Evolutionary conservation across 495 filamentous ascomycete species (phyloP), one percentile per base, ranked within the genome.

Genomic region (Xylaria flabelliformis): DNA sequence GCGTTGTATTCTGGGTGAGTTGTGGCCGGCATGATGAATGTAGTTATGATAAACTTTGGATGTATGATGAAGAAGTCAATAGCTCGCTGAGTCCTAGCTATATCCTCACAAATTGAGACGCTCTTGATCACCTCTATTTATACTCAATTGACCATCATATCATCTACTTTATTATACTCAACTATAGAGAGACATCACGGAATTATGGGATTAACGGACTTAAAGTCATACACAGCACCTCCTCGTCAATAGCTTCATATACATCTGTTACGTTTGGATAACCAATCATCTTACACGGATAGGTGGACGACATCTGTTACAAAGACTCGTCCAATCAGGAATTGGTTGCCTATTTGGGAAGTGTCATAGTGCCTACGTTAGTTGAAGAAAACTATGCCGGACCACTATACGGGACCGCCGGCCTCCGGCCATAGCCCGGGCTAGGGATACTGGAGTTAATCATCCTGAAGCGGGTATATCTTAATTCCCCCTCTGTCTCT

Each of bases 1-100:
- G 69, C 64, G 58, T 83, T 76, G 75, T 84, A 85, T 34, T 83
- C 71, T 44, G 78, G 62, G 73, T 84, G 67, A 32, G 82, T 81
- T 64, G 80, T 84, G 63, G 75, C 72, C 73, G 75, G 73, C 67
- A 68, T 78, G 58, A 26, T 62, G 48, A 19, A 17, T 8, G 24
- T 13, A 65, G 19, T 5, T 64, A 29, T 8, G 17, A 19, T 67
- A 2, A 34, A 24, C 5, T 67, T 15, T 39, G 9, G 6, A 19
- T 34, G 19, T 13, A 4, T 56, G 39, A 15, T 48, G n/a, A 17
- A 55, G 29, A 44, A 10, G 42, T 36, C 13, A 46, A 39, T 32
- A 39, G 12, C 46, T 53, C 29, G 19, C 17, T 61, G 56, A 61
- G 15, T 58, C 4, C 55, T 58, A 15, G 9, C 15, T 21, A n/a